phyloP scores from a whole-genome alignment of 257 asterid genomes.

The Scutellaria baicalensis region DNA sequence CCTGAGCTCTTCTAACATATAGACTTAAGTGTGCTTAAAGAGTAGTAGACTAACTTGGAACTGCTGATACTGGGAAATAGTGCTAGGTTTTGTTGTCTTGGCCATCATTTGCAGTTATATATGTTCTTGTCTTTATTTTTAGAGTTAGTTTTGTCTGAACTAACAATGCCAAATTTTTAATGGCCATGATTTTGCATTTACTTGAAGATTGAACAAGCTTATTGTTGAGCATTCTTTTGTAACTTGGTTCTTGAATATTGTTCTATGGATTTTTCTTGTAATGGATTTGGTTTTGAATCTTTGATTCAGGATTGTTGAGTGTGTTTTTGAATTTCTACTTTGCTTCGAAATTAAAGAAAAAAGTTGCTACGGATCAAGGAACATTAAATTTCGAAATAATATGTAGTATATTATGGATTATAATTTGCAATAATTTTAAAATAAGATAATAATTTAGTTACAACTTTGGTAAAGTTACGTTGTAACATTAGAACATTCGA shows the following conservation, averaged over 20 bases:
- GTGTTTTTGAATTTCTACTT: no score
- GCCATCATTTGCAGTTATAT: neutral
- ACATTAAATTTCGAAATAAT: no score
- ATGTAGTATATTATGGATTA: no score
- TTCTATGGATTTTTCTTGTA: neutral
- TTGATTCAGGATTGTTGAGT: no score
- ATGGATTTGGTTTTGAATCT: neutral
- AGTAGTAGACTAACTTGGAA: constrained; percentile 18
- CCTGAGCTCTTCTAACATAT: neutral
- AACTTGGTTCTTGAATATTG: neutral
- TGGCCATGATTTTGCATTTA: neutral
- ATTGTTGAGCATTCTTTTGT: constrained; percentile 11
- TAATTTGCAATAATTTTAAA: no score
- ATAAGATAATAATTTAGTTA: no score
- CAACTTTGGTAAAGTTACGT: no score
- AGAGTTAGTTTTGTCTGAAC: neutral
- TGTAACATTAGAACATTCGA: no score
- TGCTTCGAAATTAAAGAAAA: no score
- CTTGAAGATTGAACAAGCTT: neutral
- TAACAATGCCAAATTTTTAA: neutral
- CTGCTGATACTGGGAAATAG: constrained; percentile 11
- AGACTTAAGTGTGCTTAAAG: neutral
- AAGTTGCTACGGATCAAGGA: no score
- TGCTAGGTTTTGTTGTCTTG: constrained; percentile 1
- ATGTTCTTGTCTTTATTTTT: neutral